Base-by-base conservation (phyloP, 2,329 filamentous ascomycete genomes). In the Apiospora koreana region DNA sequence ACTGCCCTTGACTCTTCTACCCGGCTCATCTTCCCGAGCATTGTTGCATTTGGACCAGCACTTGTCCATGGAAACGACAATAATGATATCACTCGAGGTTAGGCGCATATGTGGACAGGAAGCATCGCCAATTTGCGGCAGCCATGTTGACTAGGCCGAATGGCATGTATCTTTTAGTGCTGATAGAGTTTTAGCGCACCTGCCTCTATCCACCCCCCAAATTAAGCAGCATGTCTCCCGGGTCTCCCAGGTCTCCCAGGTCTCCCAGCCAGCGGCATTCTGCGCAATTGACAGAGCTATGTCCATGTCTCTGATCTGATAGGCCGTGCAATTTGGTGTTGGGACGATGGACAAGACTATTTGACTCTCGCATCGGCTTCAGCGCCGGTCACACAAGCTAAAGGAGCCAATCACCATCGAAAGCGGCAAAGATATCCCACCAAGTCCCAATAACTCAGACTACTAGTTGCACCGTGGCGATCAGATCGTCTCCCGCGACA, bases 131-230 rank as follows among this genome's bases (percentile, higher is more conserved):
- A 58, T 58, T 58, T 58, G 50, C 50, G 50, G 50, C 50, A 58
- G 28, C 50, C 50, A 58, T 35, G 50, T 58, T 58, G 50, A 58
- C 54, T 62, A 62, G 54, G 54, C 16, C 18, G 18, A 31, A 38
- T 62, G 54, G 54, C 54, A 62, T 62, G 54, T 38, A 62, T 62
- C 28, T 38, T n/a, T n/a, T n/a, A n/a, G n/a, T n/a, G n/a, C n/a
- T n/a, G n/a, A n/a, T 62, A n/a, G 50, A 31, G 54, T n/a, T 31
- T 58, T 54, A 54, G 50, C 16, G 25, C 25, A 28, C 9, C 18
- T 38, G 28, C 50, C 54, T n/a, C 21, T 38, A 62, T 35, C 28
- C 54, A 62, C 28, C 31, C 43, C 28, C 50, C 54, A 38, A 62
- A 38, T 62, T 62, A 38, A 62, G 28, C 54, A 38, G 31, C 54